Conservation (phyloP, 208 protist genomes). For the Polymyxa betae region DNA sequence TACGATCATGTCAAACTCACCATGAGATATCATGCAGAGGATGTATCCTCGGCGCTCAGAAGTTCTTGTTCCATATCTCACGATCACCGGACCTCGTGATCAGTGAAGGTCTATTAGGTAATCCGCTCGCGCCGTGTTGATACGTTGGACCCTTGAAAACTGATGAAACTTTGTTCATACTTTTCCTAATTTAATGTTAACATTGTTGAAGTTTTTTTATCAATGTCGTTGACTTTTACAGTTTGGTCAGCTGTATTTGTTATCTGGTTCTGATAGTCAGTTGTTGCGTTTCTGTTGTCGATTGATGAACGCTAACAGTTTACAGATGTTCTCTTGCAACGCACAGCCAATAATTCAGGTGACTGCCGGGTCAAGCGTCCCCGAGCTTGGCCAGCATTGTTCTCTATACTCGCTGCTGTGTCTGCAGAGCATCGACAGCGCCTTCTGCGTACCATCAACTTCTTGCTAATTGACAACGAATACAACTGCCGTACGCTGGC, state of each 20-base stretch:
- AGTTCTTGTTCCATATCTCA: neutral
- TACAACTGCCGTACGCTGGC: conserved; percentile 47
- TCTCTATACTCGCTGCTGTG: neutral
- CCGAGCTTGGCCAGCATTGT: neutral
- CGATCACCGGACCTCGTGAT: neutral
- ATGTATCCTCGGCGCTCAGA: neutral
- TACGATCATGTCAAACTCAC: neutral
- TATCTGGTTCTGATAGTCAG: too few species aligned
- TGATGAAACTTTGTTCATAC: too few species aligned
- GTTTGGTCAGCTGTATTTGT: too few species aligned
- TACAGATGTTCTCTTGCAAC: neutral
- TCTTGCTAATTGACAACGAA: conserved; percentile 23
- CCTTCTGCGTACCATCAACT: conserved; percentile 3
- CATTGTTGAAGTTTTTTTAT: neutral
- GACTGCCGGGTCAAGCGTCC: neutral
- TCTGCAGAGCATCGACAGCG: neutral
- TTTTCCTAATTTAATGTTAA: too few species aligned
- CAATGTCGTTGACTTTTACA: neutral
- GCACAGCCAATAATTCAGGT: neutral
- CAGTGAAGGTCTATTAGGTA: neutral
- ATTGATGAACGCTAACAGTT: too few species aligned
- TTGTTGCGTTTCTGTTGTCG: too few species aligned
- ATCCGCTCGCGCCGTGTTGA: too few species aligned
- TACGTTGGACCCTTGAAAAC: too few species aligned
- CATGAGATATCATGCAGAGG: neutral